Conservation (phyloP, 345 rosid species). For the Bruguiera sexangula region DNA sequence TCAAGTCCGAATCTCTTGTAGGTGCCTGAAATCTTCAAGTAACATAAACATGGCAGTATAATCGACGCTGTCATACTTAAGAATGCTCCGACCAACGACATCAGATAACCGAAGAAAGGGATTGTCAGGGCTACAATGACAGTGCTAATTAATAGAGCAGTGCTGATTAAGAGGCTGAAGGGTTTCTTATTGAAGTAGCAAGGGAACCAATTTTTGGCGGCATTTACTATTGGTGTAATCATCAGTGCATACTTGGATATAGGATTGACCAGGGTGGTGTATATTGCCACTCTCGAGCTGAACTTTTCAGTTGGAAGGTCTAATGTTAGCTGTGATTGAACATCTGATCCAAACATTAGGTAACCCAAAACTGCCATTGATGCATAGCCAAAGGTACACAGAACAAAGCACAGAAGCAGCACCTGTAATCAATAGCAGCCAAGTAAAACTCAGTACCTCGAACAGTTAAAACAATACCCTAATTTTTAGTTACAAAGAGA, state of each 20-base stretch:
- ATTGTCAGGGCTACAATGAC: slow-evolving; percentile 20
- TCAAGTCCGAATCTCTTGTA: slow-evolving; percentile 18
- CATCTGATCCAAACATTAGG: slow-evolving; percentile 23
- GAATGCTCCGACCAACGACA: slow-evolving; percentile 29
- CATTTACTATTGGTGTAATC: slow-evolving; percentile 20
- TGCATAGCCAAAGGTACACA: slow-evolving; percentile 22
- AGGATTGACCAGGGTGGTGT: slow-evolving; percentile 23
- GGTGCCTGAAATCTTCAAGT: slow-evolving; percentile 19
- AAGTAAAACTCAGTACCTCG: not conserved
- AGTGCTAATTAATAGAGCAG: slow-evolving; percentile 13
- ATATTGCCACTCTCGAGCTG: slow-evolving; percentile 24
- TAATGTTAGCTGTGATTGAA: slow-evolving; percentile 28
- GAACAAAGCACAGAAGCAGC: slow-evolving; percentile 18
- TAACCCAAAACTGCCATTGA: slow-evolving; percentile 28
- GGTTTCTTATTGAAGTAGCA: slow-evolving; percentile 9
- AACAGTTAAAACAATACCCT: not conserved
- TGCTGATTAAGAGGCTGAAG: slow-evolving; percentile 6
- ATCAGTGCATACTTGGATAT: slow-evolving; percentile 29
- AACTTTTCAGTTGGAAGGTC: slow-evolving; percentile 20
- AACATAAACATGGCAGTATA: slow-evolving; percentile 19
- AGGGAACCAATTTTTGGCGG: slow-evolving; percentile 15
- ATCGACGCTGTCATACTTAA: slow-evolving; percentile 17
- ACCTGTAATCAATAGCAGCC: slow-evolving; percentile 18
- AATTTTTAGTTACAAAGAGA: not conserved
- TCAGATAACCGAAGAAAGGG: slow-evolving; percentile 22